Evolutionary conservation across 768 basidiomycete species (phyloP), one percentile per base, ranked within the genome.

Genomic region (Lentinus tigrinus): DNA sequence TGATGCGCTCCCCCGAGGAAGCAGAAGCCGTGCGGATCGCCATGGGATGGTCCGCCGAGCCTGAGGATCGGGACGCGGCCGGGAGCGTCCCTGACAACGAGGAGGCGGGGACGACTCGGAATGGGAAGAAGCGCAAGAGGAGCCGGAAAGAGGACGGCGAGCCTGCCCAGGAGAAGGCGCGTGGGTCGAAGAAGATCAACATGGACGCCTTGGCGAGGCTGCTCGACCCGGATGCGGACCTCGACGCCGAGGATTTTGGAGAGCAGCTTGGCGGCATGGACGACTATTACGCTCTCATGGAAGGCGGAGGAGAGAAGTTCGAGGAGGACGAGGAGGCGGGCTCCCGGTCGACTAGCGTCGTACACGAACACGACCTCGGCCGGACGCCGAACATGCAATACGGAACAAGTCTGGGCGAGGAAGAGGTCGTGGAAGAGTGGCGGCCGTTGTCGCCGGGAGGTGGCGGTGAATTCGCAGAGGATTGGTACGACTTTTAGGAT

Each of bases 1-100:
- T 89, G 27, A 62, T 89, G 21, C 73, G 91, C 54, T 73, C 64
- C 46, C 75, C 81, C 31, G 78, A 75, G 21, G 87, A 91, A 67
- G 75, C 75, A 16, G 72, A 74, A 50, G 71, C 74, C 2, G 67
- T 89, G 58, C 66, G 67, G 40, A 65, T 67, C 27, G 64, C 70
- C 27, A 67, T 78, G 44, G 72, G 72, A 16, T 80, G 77, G 77
- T 68, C 69, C 2, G 48, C 61, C 14, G 65, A 61, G 4, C 27
- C 31, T 13, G 42, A 40, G 0, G 58, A 24, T 0, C 31, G 4
- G 14, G 48, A 52, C 27, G 14, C 40, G 10, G 54, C 31, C 8
- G 47, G 23, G 19, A 42, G 24, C 31, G 27, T 11, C 6, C 5
- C 27, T 16, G 19, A n/a, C n/a, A n/a, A n/a, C n/a, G n/a, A n/a